Evolutionary conservation across 108 stramenopile species (phyloP).

Genomic region (Pseudonitzschia multistriata): DNA sequence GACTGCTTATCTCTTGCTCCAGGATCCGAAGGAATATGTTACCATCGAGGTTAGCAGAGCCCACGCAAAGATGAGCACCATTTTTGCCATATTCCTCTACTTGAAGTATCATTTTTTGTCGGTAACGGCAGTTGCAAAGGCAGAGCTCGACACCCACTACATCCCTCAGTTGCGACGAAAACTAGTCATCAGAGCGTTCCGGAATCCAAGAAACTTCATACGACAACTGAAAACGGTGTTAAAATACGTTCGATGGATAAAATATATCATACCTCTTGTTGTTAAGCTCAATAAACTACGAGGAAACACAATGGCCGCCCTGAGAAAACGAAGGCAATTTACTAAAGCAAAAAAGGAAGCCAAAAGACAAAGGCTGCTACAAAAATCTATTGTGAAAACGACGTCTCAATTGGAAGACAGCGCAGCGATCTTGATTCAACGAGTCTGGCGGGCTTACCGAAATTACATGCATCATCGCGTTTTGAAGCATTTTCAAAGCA

Average conservation of each 20-base stretch:
- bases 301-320: constrained; percentile 49
- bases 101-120: neutral
- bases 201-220: constrained; percentile 31
- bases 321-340: constrained; percentile 45
- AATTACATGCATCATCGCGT: constrained; percentile 34
- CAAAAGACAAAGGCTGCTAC: constrained; percentile 22
- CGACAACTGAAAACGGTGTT: constrained; percentile 15
- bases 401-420: constrained; percentile 29
- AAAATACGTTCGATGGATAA: constrained; percentile 48
- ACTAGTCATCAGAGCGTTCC: constrained; percentile 21
- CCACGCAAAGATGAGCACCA: constrained; percentile 23
- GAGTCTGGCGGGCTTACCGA: constrained; percentile 40
- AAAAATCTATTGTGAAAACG: constrained; percentile 26
- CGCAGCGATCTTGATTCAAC: constrained; percentile 59
- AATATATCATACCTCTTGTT: constrained; percentile 65
- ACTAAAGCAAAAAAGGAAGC: constrained; percentile 26
- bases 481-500: constrained; percentile 23
- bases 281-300: constrained; percentile 63
- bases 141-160: neutral
- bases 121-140: constrained; percentile 10
- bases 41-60: constrained; percentile 11
- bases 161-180: constrained; percentile 2
- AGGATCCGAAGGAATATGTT: constrained; percentile 8
- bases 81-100: constrained; percentile 36
- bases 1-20: constrained; percentile 2